phyloP scores from a whole-genome alignment of 257 asterid genomes.

The Solanum bulbocastanum region DNA sequence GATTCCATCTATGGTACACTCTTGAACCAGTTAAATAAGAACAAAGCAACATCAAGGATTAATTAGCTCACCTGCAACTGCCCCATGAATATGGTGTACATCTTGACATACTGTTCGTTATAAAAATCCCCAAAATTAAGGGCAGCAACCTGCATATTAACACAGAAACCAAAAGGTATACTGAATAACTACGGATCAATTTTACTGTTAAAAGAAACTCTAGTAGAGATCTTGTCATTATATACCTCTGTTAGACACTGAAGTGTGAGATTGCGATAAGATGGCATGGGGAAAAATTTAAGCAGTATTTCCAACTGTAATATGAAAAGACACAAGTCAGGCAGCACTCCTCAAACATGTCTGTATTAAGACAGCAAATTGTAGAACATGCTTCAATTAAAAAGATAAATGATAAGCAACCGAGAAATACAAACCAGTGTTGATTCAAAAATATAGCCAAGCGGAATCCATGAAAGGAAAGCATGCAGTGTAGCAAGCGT shows the following conservation, averaged over 20 bases:
- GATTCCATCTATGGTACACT: background rate
- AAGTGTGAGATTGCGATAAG: conserved; percentile 85
- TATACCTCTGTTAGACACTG: conserved; percentile 94
- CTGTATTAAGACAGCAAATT: background rate
- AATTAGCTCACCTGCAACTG: conserved; percentile 69
- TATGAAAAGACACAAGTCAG: background rate
- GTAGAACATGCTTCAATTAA: background rate
- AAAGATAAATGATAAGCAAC: conserved; percentile 10
- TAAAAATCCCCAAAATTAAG: conserved; percentile 86
- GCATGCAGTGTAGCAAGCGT: conserved; percentile 93
- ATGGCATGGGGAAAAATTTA: conserved; percentile 61
- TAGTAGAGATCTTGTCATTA: background rate
- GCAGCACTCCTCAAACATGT: background rate
- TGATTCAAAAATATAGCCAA: conserved; percentile 95
- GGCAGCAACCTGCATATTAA: conserved; percentile 69
- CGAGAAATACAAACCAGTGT: conserved; percentile 62
- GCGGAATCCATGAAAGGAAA: conserved; percentile 96
- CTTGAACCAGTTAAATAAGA: background rate
- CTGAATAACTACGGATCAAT: background rate
- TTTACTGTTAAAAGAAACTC: background rate
- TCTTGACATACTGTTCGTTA: conserved; percentile 61
- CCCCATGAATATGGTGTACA: conserved; percentile 68
- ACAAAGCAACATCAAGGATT: background rate
- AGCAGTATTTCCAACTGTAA: conserved; percentile 84
- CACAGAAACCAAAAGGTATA: background rate